These are phyloP conservation scores for Blastocystis sp. DNA, from an alignment of 352 stramenopile species.

Conservation along the genomic window DNA sequence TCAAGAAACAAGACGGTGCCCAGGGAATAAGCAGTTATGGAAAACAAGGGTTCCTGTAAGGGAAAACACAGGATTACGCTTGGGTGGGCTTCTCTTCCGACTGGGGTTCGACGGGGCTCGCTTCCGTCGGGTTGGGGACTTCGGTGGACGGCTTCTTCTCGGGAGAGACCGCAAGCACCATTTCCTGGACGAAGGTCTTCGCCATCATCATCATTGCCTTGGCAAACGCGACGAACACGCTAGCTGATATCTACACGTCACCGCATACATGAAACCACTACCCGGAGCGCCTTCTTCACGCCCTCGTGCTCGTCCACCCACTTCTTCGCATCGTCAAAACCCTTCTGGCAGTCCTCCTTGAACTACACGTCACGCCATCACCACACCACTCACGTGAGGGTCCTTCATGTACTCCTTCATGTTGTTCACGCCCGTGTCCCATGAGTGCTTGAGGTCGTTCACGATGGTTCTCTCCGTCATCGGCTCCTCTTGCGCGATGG, in stretches of 20 bases:
- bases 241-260: neutral
- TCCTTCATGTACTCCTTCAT: neutral
- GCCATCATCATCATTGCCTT: neutral
- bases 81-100: too few species aligned
- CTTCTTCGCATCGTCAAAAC: neutral
- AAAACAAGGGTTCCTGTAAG: too few species aligned
- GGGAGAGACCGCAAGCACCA: neutral
- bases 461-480: neutral
- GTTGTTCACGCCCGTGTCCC: neutral
- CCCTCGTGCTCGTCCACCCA: neutral
- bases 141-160: too few species aligned
- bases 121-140: too few species aligned
- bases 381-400: neutral
- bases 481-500: neutral
- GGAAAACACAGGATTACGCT: too few species aligned
- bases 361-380: neutral
- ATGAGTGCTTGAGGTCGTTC: neutral
- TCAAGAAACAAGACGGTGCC: neutral
- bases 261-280: neutral
- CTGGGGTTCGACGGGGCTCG: too few species aligned
- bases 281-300: neutral
- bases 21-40: too few species aligned
- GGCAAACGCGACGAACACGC: neutral
- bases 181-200: neutral
- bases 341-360: neutral